phyloP scores from a whole-genome alignment of 192 early-diverging fungal species.

The Coemansia sp. region DNA sequence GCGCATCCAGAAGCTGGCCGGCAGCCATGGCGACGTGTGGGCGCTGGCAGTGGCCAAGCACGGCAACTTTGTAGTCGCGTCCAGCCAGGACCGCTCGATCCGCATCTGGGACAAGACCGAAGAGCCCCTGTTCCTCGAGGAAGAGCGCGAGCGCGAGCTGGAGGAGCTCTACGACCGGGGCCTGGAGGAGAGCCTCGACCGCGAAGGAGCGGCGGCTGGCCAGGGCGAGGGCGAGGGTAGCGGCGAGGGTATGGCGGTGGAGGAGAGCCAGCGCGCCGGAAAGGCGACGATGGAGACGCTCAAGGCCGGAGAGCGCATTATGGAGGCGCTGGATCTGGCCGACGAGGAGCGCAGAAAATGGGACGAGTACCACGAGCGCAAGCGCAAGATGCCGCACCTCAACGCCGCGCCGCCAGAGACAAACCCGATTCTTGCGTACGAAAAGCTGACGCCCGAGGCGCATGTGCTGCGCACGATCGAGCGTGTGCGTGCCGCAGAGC shows the following conservation, averaged over 20 bases:
- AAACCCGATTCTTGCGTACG: slow-evolving; percentile 66
- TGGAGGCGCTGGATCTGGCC: slow-evolving; percentile 88
- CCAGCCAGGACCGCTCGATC: slow-evolving; percentile 91
- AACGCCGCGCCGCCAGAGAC: slow-evolving; percentile 52
- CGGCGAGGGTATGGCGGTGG: slow-evolving; percentile 53
- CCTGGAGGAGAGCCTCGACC: slow-evolving; percentile 63
- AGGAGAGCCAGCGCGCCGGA: slow-evolving; percentile 71
- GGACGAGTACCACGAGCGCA: slow-evolving; percentile 60
- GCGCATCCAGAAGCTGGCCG: slow-evolving; percentile 88
- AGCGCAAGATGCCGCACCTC: slow-evolving; percentile 33
- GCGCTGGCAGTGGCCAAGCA: slow-evolving; percentile 84
- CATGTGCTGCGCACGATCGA: slow-evolving; percentile 78
- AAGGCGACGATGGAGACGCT: slow-evolving; percentile 92
- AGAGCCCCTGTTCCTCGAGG: slow-evolving; percentile 90
- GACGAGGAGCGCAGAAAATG: slow-evolving; percentile 74
- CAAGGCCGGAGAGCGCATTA: slow-evolving; percentile 90
- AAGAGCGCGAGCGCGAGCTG: slow-evolving; percentile 92
- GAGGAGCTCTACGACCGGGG: slow-evolving; percentile 86
- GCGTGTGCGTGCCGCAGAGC: slow-evolving; percentile 75
- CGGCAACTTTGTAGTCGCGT: slow-evolving; percentile 84
- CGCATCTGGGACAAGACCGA: slow-evolving; percentile 96
- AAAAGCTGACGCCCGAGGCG: slow-evolving; percentile 65
- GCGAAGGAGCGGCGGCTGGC: slow-evolving; percentile 25
- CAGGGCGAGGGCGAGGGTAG: slow-evolving; percentile 29
- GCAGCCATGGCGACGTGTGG: slow-evolving; percentile 94